Conservation (phyloP, 2,329 filamentous ascomycete genomes). For the Fusarium penzigii region DNA sequence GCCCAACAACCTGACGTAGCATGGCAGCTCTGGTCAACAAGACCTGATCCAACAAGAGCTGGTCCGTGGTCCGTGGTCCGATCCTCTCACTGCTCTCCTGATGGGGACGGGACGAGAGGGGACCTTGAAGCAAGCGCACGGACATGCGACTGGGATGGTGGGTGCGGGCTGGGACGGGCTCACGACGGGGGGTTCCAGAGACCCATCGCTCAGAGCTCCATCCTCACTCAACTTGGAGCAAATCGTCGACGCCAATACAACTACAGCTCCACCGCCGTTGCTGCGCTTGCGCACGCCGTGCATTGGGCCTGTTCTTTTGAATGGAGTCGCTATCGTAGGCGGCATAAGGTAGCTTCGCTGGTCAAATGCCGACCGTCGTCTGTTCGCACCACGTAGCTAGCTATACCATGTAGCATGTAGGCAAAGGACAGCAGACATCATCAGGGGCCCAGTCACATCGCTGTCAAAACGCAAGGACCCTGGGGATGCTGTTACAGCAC, state of each 20-base stretch:
- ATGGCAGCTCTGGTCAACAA: no score
- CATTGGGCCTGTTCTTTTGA: not conserved
- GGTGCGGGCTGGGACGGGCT: constrained; percentile 20
- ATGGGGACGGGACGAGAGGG: constrained; percentile 25
- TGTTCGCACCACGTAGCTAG: no score
- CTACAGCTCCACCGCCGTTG: no score
- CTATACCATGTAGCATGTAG: no score
- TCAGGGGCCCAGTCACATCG: no score
- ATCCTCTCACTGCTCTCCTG: constrained; percentile 21
- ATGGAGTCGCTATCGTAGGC: not conserved
- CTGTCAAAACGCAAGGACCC: no score
- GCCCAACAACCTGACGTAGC: constrained; percentile 2
- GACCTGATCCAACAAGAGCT: constrained; percentile 26
- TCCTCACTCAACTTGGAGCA: constrained; percentile 14
- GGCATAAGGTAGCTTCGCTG: no score
- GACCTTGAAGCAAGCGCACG: constrained; percentile 11
- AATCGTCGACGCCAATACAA: no score
- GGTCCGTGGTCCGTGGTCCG: constrained; percentile 31
- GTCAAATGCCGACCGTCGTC: no score
- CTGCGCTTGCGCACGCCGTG: no score
- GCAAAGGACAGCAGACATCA: no score
- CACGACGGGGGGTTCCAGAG: constrained; percentile 1
- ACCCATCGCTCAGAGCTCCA: constrained; percentile 16
- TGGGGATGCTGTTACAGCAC: no score
- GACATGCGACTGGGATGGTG: constrained; percentile 24